Base-by-base conservation (phyloP, 345 rosid genomes). In the Fremontodendron californicum region DNA sequence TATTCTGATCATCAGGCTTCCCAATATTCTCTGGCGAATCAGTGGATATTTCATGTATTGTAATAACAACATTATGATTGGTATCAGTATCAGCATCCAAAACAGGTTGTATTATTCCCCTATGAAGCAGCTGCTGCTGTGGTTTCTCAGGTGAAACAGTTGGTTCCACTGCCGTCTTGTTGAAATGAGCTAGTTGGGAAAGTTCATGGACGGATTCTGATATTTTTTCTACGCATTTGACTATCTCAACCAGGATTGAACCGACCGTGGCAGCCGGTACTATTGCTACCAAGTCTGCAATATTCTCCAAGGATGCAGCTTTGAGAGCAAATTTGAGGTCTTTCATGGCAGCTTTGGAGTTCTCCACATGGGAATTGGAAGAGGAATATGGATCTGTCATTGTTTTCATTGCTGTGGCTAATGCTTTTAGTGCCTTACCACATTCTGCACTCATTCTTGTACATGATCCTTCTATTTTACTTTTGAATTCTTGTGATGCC, bases 201-300 rank as follows among this genome's bases (percentile, higher is more conserved):
- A 94, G 85, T 69, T 89, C 96, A 64, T 76, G 71, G 54, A 87
- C 84, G 5, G 92, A 83, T 52, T 86, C 83, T 10, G 82, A 85
- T 62, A 94, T 85, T 43, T 84, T 82, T 48, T 91, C 91, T 2
- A 85, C 80, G 57, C 81, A 84, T 9, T 80, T 79, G 13, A 84
- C 96, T 4, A 87, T 81, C 39, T 90, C 89, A 4, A 85, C 77
- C 45, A 94, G 75, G 10, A 87, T 73, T 21, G 94, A 90, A 62
- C 89, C 94, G 13, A 90, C 83, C 5, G 94, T 87, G 18, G 88
- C 89, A 45, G 81, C 87, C 0, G 93, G 90, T 16, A 91, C 82
- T 18, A 88, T 82, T 63, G 84, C 84, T 19, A 83, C 78, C 11
- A 91, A 69, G 74, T 82, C 85, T 71, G 68, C 58, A 19, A 73